Evolutionary conservation across 495 filamentous ascomycete genomes (phyloP), one percentile per base, ranked within the genome.

Genomic region (Xylaria venustula): DNA sequence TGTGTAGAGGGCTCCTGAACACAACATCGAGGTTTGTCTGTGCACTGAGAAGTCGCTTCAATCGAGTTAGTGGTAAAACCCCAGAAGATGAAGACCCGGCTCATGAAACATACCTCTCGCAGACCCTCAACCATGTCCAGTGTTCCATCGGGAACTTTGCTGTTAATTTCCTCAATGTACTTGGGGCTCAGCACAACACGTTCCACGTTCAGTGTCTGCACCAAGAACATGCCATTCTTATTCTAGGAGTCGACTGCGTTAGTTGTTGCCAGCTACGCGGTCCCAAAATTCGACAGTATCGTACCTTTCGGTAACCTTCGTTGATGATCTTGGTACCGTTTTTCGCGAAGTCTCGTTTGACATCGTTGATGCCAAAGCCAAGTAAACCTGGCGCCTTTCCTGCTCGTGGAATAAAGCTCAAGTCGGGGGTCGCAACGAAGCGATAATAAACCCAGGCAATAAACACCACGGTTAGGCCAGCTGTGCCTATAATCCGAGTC

Each of bases 161-260:
- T 63, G 40, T 63, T 63, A 55, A 63, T 63, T 19, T 63, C 61
- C 41, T 63, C 61, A 36, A 63, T 63, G n/a, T 63, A 63, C 55
- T 57, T 58, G 23, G 61, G 61, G 48, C 61, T 63, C 61, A 63
- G 53, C 37, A 63, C 61, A 14, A 63, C 61, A 41, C 61, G 54
- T 30, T 63, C 61, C 25, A 58, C 61, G 22, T 63, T 63, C 54
- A 63, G 17, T 1, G 61, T 63, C 32, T 63, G 61, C 26, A 63
- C 61, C 55, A 57, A 23, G 30, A 63, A 63, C 61, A 63, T 63
- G 22, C 53, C 48, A 34, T 58, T 53, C 12, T 60, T 63, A 22
- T 63, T 63, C 61, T 63, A 37, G 25, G 3, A n/a, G 28, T 3
- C 4, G 11, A 36, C n/a, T n/a, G 7, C 15, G 58, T 61, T 48